phyloP scores from a whole-genome alignment of 306 rosid species.

The Canavalia ensiformis region DNA sequence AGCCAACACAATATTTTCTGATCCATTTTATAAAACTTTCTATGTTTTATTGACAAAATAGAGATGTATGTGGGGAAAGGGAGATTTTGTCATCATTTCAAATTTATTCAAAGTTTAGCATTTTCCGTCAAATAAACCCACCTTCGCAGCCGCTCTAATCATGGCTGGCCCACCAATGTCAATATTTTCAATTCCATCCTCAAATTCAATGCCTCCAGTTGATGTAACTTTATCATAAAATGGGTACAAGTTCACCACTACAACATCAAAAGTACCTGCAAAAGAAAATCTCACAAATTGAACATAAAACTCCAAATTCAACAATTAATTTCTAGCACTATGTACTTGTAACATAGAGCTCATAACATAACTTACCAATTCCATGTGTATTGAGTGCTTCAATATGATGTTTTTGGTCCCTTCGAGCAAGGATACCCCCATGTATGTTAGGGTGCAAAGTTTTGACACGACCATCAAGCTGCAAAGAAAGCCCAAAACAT shows the following conservation, averaged over 20 bases:
- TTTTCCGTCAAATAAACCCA: conserved; percentile 48
- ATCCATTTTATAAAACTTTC: conserved; percentile 10
- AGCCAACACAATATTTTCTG: conserved; percentile 30
- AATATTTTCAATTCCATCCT: conserved; percentile 95
- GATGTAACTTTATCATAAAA: conserved; percentile 91
- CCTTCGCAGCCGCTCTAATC: conserved; percentile 99
- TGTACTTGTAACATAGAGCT: not conserved
- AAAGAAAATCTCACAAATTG: conserved; percentile 15
- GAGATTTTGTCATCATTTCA: conserved; percentile 6
- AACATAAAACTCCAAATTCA: conserved; percentile 21
- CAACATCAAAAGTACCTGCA: conserved; percentile 91
- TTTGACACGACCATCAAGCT: conserved; percentile 99
- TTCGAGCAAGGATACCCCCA: conserved; percentile 97
- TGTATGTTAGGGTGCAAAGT: conserved; percentile 90
- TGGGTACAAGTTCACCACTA: conserved; percentile 94
- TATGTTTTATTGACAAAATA: not conserved
- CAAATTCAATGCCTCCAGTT: conserved; percentile 71
- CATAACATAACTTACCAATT: conserved; percentile 68
- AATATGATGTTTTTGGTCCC: conserved; percentile 88
- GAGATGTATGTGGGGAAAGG: not conserved
- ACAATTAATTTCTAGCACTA: not conserved
- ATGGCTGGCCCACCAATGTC: conserved; percentile 98
- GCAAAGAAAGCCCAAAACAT: conserved; percentile 45
- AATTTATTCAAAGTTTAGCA: conserved; percentile 4
- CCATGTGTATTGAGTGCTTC: conserved; percentile 84